These are phyloP conservation scores for Ajuga chamaepitys DNA, from an alignment of 257 asterid species.

Conservation along the genomic window DNA sequence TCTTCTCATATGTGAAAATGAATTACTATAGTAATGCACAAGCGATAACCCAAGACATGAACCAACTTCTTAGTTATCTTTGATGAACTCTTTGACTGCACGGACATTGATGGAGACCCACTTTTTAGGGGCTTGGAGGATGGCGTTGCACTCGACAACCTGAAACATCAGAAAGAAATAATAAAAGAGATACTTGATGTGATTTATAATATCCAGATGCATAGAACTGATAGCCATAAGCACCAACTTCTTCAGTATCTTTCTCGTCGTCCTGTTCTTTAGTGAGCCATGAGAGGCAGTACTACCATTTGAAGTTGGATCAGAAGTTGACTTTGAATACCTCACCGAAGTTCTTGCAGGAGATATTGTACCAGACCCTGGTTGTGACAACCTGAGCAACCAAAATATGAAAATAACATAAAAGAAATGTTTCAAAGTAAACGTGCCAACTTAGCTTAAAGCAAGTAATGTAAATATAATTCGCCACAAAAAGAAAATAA, in stretches of 20 bases:
- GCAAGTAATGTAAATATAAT: neutral
- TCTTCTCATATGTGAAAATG: neutral
- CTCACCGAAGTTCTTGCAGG: conserved; percentile 34
- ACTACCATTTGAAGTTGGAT: conserved; percentile 34
- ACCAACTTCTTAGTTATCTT: conserved; percentile 89
- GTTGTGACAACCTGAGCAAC: conserved; percentile 35
- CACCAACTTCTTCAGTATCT: conserved; percentile 59
- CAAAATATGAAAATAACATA: conserved; percentile 22
- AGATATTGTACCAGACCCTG: conserved; percentile 28
- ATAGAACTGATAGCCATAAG: conserved; percentile 13
- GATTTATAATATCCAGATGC: neutral
- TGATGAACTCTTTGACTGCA: conserved; percentile 43
- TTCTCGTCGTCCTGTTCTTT: conserved; percentile 33
- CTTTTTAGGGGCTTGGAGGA: conserved; percentile 34
- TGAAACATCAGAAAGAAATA: conserved; percentile 30
- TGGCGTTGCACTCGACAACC: conserved; percentile 30
- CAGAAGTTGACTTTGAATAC: conserved; percentile 23
- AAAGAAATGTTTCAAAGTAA: neutral
- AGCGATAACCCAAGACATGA: conserved; percentile 9
- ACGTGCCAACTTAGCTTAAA: neutral
- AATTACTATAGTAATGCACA: conserved; percentile 9
- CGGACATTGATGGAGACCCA: conserved; percentile 37
- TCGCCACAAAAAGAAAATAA: conserved; percentile 9
- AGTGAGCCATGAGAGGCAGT: conserved; percentile 21
- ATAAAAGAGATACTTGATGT: neutral